Conservation (phyloP, 352 stramenopile species). For the Globisporangium abappressorium region DNA sequence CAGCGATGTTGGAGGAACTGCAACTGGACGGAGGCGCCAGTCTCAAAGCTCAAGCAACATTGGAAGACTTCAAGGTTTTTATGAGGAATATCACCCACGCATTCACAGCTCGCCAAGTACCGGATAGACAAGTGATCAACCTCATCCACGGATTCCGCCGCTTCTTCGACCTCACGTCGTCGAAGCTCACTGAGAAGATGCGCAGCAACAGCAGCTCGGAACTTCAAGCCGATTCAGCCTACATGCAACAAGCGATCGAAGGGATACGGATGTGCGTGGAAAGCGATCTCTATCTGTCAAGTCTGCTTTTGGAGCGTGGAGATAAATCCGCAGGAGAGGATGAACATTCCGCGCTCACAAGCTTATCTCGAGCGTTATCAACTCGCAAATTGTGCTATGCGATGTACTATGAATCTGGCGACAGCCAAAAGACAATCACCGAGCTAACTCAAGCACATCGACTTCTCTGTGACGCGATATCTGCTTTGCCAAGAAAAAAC, state of each 20-base stretch:
- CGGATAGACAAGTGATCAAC: slow-evolving; percentile 18
- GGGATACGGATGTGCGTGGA: slow-evolving; percentile 10
- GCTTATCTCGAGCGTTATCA: slow-evolving; percentile 28
- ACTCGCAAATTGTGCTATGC: slow-evolving; percentile 35
- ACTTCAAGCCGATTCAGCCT: neutral
- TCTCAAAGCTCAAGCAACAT: slow-evolving; percentile 3
- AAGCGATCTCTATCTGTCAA: slow-evolving; percentile 25
- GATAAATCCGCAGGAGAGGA: neutral
- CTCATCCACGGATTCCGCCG: slow-evolving; percentile 33
- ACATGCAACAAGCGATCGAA: neutral
- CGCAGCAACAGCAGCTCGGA: slow-evolving; percentile 10
- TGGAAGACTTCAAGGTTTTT: slow-evolving; percentile 29
- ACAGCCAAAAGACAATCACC: slow-evolving; percentile 18
- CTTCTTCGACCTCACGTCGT: slow-evolving; percentile 27
- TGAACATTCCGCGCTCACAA: slow-evolving; percentile 14
- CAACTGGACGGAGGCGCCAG: neutral
- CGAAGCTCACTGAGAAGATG: slow-evolving; percentile 24
- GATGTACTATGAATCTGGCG: slow-evolving; percentile 28
- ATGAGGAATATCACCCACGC: slow-evolving; percentile 34
- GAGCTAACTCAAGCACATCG: slow-evolving; percentile 26
- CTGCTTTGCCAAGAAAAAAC: slow-evolving; percentile 11
- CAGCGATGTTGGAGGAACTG: slow-evolving; percentile 42
- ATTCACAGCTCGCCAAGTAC: slow-evolving; percentile 32
- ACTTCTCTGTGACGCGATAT: slow-evolving; percentile 22
- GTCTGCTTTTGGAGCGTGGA: slow-evolving; percentile 22